These are phyloP conservation scores for Tilletia indica DNA, from an alignment of 1,284 basidiomycete species.

Conservation along the genomic window DNA sequence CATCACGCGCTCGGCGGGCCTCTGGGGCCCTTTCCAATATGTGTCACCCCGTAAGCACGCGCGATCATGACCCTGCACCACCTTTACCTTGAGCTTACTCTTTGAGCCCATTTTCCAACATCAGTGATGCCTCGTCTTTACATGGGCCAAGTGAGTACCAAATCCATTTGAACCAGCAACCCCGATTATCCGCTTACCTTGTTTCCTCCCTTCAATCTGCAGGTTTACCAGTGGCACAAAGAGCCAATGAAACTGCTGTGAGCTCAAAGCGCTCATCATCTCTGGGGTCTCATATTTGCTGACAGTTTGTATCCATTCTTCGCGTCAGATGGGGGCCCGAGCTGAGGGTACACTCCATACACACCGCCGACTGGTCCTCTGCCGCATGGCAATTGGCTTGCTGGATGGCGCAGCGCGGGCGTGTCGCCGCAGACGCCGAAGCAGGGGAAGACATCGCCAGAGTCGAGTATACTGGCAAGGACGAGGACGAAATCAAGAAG, in stretches of 20 bases:
- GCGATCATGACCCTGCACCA: conserved; percentile 12
- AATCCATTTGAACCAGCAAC: too few relatives aligned
- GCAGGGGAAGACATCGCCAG: conserved; percentile 37
- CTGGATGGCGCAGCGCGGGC: conserved; percentile 31
- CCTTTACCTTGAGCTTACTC: background rate
- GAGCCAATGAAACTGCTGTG: conserved; percentile 34
- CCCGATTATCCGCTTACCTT: too few relatives aligned
- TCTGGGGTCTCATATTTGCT: too few relatives aligned
- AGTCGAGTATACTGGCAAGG: conserved; percentile 32
- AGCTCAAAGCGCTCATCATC: background rate
- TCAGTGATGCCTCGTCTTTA: conserved; percentile 15
- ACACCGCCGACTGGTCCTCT: conserved; percentile 36
- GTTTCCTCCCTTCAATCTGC: background rate
- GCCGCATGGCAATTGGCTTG: conserved; percentile 32
- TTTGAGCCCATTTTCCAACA: background rate
- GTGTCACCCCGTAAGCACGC: conserved; percentile 21
- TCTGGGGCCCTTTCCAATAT: conserved; percentile 36
- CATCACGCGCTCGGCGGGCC: conserved; percentile 36
- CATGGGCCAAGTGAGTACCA: conserved; percentile 14
- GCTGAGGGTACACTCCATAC: conserved; percentile 35
- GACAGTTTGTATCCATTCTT: too few relatives aligned
- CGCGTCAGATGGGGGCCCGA: conserved; percentile 33
- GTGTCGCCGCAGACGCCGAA: conserved; percentile 25
- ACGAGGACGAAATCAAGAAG: conserved; percentile 29
- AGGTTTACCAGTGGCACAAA: conserved; percentile 27